These are phyloP conservation scores for Fremontodendron californicum DNA, from an alignment of 345 rosid species.

Conservation along the genomic window DNA sequence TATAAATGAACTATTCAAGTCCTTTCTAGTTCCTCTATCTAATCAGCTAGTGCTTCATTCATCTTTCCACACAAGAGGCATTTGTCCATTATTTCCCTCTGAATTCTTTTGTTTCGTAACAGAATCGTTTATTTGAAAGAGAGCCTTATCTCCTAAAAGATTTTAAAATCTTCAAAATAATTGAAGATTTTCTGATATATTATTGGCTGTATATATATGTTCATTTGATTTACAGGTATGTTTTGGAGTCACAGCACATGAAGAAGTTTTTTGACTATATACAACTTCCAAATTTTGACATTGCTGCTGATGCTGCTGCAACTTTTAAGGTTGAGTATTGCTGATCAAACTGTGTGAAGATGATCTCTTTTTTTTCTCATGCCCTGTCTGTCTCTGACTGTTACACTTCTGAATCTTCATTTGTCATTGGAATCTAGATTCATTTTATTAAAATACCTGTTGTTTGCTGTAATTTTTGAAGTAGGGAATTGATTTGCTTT, in stretches of 20 bases:
- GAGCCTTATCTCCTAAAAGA: background rate
- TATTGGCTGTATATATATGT: background rate
- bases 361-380: conserved; percentile 4
- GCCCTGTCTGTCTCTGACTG: background rate
- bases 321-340: conserved; percentile 74
- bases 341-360: background rate
- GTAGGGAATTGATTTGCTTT: conserved; percentile 1
- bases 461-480: background rate
- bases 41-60: background rate
- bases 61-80: background rate
- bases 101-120: background rate
- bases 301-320: conserved; percentile 99
- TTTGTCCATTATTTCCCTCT: background rate
- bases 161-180: background rate
- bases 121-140: background rate
- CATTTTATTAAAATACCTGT: background rate
- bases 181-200: background rate
- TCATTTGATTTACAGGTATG: conserved; percentile 53
- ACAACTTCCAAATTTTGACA: conserved; percentile 92
- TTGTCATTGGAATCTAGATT: background rate
- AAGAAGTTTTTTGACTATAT: conserved; percentile 89
- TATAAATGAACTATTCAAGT: background rate
- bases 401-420: background rate
- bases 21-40: too few relatives aligned
- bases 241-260: conserved; percentile 77